Conservation (phyloP, 2,329 filamentous ascomycete species). For the Penicillium sp. region DNA sequence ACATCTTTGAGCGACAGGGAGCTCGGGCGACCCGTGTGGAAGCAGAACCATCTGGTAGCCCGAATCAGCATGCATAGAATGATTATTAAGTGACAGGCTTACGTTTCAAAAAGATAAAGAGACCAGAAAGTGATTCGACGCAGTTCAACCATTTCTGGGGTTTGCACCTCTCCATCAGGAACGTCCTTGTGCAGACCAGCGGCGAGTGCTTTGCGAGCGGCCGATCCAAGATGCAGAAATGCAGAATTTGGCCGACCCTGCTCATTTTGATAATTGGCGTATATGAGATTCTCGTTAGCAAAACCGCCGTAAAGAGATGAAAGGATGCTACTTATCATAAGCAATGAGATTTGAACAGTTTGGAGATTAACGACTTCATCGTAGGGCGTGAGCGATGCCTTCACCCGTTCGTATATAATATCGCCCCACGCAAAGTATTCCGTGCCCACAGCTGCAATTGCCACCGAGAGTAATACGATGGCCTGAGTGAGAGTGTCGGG, state of each 20-base stretch:
- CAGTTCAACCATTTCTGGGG: conserved; percentile 37
- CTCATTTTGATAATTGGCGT: conserved; percentile 49
- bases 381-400: conserved; percentile 36
- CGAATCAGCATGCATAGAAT: not conserved
- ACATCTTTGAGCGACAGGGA: conserved; percentile 41
- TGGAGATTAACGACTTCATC: conserved; percentile 50
- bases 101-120: conserved; percentile 48
- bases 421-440: conserved; percentile 44
- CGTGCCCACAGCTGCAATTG: conserved; percentile 39
- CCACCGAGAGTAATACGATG: conserved; percentile 41
- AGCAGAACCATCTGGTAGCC: conserved; percentile 44
- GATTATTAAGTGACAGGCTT: conserved; percentile 3
- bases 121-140: conserved; percentile 42
- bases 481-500: conserved; percentile 39
- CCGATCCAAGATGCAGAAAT: conserved; percentile 44
- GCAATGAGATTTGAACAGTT: conserved; percentile 43
- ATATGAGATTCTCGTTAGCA: conserved; percentile 7
- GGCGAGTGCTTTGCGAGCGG: conserved; percentile 45
- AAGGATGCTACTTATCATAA: conserved; percentile 46
- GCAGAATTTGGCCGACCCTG: conserved; percentile 46
- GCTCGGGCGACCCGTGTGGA: conserved; percentile 45
- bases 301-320: not conserved
- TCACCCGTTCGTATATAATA: conserved; percentile 46
- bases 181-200: conserved; percentile 48
- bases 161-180: conserved; percentile 30